Base-by-base conservation (phyloP, 495 filamentous ascomycete species). In the Apodospora peruviana region DNA sequence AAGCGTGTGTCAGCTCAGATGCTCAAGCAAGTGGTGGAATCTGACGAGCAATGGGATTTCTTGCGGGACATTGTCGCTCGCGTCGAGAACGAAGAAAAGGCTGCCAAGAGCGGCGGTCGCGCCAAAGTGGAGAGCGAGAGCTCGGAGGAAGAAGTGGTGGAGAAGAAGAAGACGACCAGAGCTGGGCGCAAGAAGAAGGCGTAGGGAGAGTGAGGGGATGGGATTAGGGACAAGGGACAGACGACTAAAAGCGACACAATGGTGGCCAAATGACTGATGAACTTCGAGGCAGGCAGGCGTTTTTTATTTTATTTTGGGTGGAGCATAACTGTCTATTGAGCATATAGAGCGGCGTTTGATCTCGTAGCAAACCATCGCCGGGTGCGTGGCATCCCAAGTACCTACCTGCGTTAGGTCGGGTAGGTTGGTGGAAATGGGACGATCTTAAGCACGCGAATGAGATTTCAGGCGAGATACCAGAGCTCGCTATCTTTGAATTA, bases 1-100 rank as follows among this genome's bases (percentile, higher is more conserved):
- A 96, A 95, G 69, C 85, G 90, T 51, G 87, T 98, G 56, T 91
- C 87, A 5, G 87, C 89, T 1, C 80, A 80, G 24, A 94, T 97
- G 73, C 74, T 98, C 37, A 97, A 97, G 69, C 82, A 88, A 49
- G 91, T 90, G 3, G 82, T 98, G 14, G 76, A 78, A 53, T 84
- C 84, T 37, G 87, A 91, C 56, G 86, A 91, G 47, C 88, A 93
- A 56, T 86, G 94, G 64, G 93, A 98, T 67, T 98, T 97, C 57
- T 71, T 98, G 45, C 72, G 75, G 32, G 90, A 96, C n/a, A 96
- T 96, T 53, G 90, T 96, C 38, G 71, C 82, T 48, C 90, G 89
- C 57, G 84, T 97, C 0, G 81, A 86, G 3, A 88, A 91, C 60
- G 86, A 75, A 35, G 70, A 73, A 38, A 69, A 75, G 47, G 58